Percentiles rank a stretch among this genome's conserved stretches.
Conservation (phyloP, 164 flowering plant genomes). For the Litsea cubeba region DNA sequence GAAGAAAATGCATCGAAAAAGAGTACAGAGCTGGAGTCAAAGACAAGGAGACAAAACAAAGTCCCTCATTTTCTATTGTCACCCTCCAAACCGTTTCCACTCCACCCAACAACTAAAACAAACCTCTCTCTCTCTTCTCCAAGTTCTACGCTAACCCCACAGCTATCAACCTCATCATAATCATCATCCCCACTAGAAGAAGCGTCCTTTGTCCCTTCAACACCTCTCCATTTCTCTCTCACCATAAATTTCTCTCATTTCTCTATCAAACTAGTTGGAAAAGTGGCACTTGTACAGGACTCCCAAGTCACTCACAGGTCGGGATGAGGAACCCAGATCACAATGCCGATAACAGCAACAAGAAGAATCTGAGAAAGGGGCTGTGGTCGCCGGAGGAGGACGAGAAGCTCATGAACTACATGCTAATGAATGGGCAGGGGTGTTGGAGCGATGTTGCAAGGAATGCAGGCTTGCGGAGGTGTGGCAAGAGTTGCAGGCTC, state of each 20-base stretch:
- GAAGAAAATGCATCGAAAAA: slow-evolving; percentile 48
- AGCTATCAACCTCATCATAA: neutral
- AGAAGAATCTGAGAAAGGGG: slow-evolving; percentile 44
- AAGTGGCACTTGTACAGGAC: neutral
- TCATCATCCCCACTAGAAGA: slow-evolving; percentile 3
- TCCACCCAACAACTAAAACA: slow-evolving; percentile 7
- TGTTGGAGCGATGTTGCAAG: slow-evolving; percentile 78
- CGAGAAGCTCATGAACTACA: slow-evolving; percentile 64
- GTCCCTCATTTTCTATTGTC: slow-evolving; percentile 31
- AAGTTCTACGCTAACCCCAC: neutral
- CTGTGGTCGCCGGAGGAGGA: slow-evolving; percentile 82
- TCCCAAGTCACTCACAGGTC: neutral
- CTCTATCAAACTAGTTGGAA: slow-evolving; percentile 7
- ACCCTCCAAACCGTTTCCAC: slow-evolving; percentile 72
- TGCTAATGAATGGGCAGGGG: slow-evolving; percentile 65
- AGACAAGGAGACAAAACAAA: slow-evolving; percentile 52
- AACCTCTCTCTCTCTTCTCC: slow-evolving; percentile 12
- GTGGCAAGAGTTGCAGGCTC: slow-evolving; percentile 77
- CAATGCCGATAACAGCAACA: neutral
- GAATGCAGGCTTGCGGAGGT: slow-evolving; percentile 63
- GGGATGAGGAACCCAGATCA: slow-evolving; percentile 46
- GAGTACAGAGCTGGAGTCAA: slow-evolving; percentile 46
- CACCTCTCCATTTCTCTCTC: neutral
- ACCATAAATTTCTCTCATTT: neutral
- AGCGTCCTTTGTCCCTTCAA: neutral